These are phyloP conservation scores for Lactarius hengduanensis DNA, from an alignment of 768 basidiomycete species.

Conservation along the genomic window DNA sequence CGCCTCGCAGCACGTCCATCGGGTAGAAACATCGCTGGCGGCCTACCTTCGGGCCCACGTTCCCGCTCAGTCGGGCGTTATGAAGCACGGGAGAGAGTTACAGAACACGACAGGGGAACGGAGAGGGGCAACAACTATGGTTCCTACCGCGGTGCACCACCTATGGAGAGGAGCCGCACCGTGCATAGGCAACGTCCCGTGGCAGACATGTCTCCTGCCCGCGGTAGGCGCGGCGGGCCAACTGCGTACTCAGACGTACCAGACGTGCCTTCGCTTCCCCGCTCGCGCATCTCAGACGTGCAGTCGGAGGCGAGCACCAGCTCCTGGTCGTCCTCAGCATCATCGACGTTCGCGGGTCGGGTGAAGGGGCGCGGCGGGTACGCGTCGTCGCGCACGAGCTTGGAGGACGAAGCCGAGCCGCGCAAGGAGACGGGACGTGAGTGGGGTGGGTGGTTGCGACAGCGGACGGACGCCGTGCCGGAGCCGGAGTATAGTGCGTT, in stretches of 20 bases:
- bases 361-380: slow-evolving; percentile 36
- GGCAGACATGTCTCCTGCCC: slow-evolving; percentile 21
- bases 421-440: background rate
- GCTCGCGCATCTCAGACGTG: slow-evolving; percentile 16
- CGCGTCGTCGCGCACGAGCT: slow-evolving; percentile 44
- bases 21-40: slow-evolving; percentile 25
- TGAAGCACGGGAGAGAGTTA: slow-evolving; percentile 10
- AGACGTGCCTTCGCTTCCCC: slow-evolving; percentile 29
- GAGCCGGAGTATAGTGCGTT: slow-evolving; percentile 14
- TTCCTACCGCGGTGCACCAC: slow-evolving; percentile 18
- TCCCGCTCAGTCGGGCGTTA: slow-evolving; percentile 39
- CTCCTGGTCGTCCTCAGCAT: slow-evolving; percentile 29
- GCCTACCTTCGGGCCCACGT: slow-evolving; percentile 43
- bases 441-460: slow-evolving; percentile 12
- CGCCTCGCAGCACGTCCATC: slow-evolving; percentile 16
- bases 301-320: slow-evolving; percentile 28
- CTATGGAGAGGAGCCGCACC: slow-evolving; percentile 20
- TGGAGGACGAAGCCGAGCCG: slow-evolving; percentile 40
- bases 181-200: slow-evolving; percentile 32
- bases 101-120: slow-evolving; percentile 11
- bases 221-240: slow-evolving; percentile 1
- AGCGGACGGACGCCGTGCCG: background rate
- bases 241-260: background rate
- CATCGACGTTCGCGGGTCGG: slow-evolving; percentile 41
- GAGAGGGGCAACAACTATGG: slow-evolving; percentile 21